phyloP scores from a whole-genome alignment of 352 stramenopile genomes.

The Pythium apleroticum region DNA sequence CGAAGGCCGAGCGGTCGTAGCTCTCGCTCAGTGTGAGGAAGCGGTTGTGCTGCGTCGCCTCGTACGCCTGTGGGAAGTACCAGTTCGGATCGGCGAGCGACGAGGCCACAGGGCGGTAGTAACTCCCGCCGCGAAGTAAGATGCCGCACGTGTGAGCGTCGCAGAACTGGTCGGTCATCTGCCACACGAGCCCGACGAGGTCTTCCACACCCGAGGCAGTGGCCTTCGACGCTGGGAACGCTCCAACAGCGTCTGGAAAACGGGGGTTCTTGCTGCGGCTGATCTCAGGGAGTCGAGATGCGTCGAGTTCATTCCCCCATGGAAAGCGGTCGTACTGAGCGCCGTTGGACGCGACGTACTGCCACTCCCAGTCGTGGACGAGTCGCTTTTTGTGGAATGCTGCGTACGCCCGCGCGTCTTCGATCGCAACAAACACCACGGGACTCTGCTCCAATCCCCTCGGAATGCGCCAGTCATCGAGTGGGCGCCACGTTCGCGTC shows the following conservation, averaged over 20 bases:
- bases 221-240: slow-evolving; percentile 46
- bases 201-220: slow-evolving; percentile 60
- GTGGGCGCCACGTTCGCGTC: slow-evolving; percentile 16
- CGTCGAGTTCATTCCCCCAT: slow-evolving; percentile 51
- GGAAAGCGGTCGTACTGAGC: slow-evolving; percentile 55
- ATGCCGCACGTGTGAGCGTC: slow-evolving; percentile 79
- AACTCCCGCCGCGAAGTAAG: slow-evolving; percentile 74
- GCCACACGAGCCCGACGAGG: slow-evolving; percentile 81
- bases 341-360: slow-evolving; percentile 81
- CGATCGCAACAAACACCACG: slow-evolving; percentile 71
- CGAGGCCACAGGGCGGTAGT: slow-evolving; percentile 64
- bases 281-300: slow-evolving; percentile 24
- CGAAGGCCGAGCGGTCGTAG: slow-evolving; percentile 70
- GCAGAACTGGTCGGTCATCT: slow-evolving; percentile 87
- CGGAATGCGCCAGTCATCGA: slow-evolving; percentile 50
- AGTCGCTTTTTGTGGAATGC: slow-evolving; percentile 72
- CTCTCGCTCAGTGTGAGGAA: slow-evolving; percentile 73
- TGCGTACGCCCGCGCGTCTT: slow-evolving; percentile 73
- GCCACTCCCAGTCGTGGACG: slow-evolving; percentile 85
- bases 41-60: slow-evolving; percentile 66
- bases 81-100: slow-evolving; percentile 79
- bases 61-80: slow-evolving; percentile 79
- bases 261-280: slow-evolving; percentile 44
- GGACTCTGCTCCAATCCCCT: slow-evolving; percentile 47
- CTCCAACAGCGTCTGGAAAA: slow-evolving; percentile 46